Percentiles rank a stretch among this genome's conserved stretches.
Evolutionary conservation across 2,329 filamentous ascomycete species (phyloP).

Genomic region (Colletotrichum sp.): DNA sequence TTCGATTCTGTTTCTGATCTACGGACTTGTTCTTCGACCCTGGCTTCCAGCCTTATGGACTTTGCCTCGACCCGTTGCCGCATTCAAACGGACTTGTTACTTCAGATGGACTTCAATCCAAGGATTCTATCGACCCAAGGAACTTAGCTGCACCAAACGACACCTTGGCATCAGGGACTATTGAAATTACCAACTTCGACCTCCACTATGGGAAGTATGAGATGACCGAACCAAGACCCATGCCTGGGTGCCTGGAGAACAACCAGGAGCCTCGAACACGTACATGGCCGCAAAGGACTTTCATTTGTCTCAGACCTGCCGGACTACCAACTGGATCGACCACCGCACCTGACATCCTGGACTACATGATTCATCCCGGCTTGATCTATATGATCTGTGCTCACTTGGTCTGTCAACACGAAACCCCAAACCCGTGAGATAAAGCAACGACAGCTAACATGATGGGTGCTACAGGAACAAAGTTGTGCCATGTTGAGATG

Average conservation of each 20-base stretch:
- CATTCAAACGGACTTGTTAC: neutral
- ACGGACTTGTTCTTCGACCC: neutral
- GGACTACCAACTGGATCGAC: neutral
- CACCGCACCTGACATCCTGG: neutral
- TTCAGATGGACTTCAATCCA: neutral
- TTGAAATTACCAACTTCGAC: neutral
- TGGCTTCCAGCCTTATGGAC: neutral
- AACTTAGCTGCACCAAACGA: neutral
- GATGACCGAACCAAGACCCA: neutral
- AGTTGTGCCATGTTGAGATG: conserved; percentile 55
- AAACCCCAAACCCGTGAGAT: conserved; percentile 20
- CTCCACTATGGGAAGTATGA: neutral
- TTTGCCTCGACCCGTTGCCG: neutral
- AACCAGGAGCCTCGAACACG: neutral
- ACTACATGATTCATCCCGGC: neutral
- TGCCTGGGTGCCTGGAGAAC: neutral
- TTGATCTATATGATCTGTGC: conserved; percentile 10
- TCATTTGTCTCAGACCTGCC: neutral
- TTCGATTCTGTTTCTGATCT: neutral
- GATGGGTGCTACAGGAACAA: conserved; percentile 51
- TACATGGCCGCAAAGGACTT: neutral
- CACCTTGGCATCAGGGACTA: neutral
- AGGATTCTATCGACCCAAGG: neutral
- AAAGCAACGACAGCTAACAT: conserved; percentile 37
- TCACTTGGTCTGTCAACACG: conserved; percentile 40